phyloP scores from a whole-genome alignment of 768 basidiomycete species.

The Podaxis pistillaris region DNA sequence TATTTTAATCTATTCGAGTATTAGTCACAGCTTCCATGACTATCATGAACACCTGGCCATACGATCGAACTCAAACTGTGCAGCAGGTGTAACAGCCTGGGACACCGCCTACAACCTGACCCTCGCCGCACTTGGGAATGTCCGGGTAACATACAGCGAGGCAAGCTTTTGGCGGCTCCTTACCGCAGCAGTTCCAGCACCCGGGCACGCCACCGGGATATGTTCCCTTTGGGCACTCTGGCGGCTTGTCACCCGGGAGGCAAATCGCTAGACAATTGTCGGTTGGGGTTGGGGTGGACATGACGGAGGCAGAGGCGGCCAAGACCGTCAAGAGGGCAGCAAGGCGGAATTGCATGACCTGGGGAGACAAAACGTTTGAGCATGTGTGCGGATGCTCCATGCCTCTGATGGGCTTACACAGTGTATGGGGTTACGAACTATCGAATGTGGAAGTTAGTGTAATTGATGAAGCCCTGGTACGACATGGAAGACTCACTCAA shows the following conservation, averaged over 20 bases:
- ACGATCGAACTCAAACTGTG: background rate
- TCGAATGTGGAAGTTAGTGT: background rate
- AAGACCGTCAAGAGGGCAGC: background rate
- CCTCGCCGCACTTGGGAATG: background rate
- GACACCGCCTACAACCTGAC: background rate
- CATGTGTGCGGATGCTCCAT: background rate
- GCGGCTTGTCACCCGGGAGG: background rate
- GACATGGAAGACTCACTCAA: background rate
- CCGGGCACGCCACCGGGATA: background rate
- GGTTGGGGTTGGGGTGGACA: background rate
- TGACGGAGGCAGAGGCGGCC: background rate
- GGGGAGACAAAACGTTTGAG: background rate
- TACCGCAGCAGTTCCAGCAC: constrained; percentile 3
- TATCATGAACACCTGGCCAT: too few species aligned
- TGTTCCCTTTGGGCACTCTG: background rate
- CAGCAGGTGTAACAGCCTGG: background rate
- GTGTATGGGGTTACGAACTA: background rate
- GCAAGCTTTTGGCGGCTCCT: background rate
- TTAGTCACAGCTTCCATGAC: background rate
- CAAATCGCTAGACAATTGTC: background rate
- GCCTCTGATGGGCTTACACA: background rate
- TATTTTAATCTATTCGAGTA: background rate
- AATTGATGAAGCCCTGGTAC: background rate
- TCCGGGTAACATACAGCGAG: background rate
- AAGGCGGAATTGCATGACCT: background rate